Evolutionary conservation across 164 flowering plant genomes (phyloP), one percentile per base, ranked within the genome.

Genomic region (Sextonia rubra): DNA sequence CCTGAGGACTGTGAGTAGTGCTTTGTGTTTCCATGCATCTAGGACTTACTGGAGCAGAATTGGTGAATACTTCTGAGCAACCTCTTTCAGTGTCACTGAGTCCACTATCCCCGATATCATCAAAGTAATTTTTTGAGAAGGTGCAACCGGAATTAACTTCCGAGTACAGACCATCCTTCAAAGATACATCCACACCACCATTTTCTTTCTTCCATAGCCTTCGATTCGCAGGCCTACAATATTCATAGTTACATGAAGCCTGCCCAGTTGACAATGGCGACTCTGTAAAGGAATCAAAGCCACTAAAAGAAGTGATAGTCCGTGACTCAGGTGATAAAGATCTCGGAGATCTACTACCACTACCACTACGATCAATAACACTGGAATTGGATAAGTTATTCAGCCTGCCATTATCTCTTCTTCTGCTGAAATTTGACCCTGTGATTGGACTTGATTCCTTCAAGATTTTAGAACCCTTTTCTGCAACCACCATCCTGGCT

Each of bases 101-200:
- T 22, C 71, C 84, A 56, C 78, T 74, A 68, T 75, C 77, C 8
- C 73, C 84, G 30, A 77, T 64, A 69, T 67, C 65, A 37, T 75
- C 77, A 9, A 66, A 74, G 66, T 73, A 62, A 18, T 67, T 4
- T 32, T 64, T 70, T 2, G 80, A 76, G 1, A 75, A 56, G 32
- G 67, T 72, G 74, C 75, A 80, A 74, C 81, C 83, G 9, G 6
- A 60, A 73, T 74, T 73, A 60, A 80, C 27, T 67, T 83, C 87
- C 32, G 96, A 82, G 72, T 81, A 85, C 12, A 95, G 67, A 12
- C 98, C 97, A 83, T 93, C 98, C 77, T 90, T 91, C 18, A 91
- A 91, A 60, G 99, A 91, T 20, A 91, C 81, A 75, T 95, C 93
- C 63, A 91, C 87, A n/a, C 87, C 87, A 71, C 96, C 97, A 81